Base-by-base conservation (phyloP, 495 filamentous ascomycete genomes). In the Zalerion maritima region DNA sequence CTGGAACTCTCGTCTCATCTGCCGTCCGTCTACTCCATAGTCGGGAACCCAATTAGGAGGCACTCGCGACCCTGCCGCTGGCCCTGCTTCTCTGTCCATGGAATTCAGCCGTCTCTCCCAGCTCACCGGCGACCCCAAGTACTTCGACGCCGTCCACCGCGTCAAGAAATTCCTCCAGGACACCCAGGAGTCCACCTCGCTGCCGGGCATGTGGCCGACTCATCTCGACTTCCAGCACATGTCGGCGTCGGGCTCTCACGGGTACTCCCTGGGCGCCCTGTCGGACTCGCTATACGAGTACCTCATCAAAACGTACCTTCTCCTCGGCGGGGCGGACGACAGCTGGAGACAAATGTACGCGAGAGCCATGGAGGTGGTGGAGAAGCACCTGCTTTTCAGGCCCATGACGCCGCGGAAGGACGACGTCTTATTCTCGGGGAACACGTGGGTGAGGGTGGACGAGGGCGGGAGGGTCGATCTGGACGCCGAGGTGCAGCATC, bases 21-120 rank as follows among this genome's bases (percentile, higher is more conserved):
- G n/a, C n/a, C n/a, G n/a, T n/a, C n/a, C n/a, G n/a, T n/a, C n/a
- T n/a, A n/a, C n/a, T n/a, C n/a, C n/a, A n/a, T n/a, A n/a, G n/a
- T n/a, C n/a, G n/a, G n/a, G 8, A 2, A 14, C n/a, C n/a, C n/a
- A n/a, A n/a, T 13, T 20, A 0, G 38, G 43, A 11, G 31, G 40
- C 10, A 19, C 16, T 1, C 34, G 36, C 18, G 41, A 58, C 27
- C 27, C 42, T 1, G 35, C 76, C 10, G 80, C 81, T 0, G 81
- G 84, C 38, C 48, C 91, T 13, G 81, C 81, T 6, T 81, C 79
- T 24, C 66, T 89, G 17, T 74, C 75, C 4, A 50, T 93, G 32
- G 84, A 93, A 53, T 87, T 92, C 43, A 86, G 77, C 9, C 70
- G 82, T n/a, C 56, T 93, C 14, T 73, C 83, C 2, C 75, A 91